These are phyloP conservation scores for Teratosphaeria zuluensis DNA, from an alignment of 2,329 filamentous ascomycete genomes.

Conservation along the genomic window DNA sequence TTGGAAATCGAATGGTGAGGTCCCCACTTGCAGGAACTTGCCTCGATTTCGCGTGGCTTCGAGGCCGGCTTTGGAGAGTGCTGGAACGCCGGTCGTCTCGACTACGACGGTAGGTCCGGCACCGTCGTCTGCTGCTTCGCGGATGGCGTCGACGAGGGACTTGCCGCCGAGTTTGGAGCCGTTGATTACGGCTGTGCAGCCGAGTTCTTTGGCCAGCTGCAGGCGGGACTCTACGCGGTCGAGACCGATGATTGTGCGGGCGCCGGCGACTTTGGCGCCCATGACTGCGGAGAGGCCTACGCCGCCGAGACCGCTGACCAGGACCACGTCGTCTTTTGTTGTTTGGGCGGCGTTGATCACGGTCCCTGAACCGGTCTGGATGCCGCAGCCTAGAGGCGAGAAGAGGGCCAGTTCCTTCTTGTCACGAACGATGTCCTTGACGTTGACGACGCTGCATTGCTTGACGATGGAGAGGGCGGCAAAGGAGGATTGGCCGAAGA, in stretches of 20 bases:
- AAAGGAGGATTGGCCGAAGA: slow-evolving; percentile 43
- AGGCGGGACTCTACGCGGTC: slow-evolving; percentile 30
- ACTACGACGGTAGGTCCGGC: slow-evolving; percentile 37
- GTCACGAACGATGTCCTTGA: slow-evolving; percentile 26
- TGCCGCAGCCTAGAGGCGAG: slow-evolving; percentile 37
- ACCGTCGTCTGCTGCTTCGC: slow-evolving; percentile 24
- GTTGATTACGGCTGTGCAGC: slow-evolving; percentile 32
- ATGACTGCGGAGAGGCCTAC: slow-evolving; percentile 40
- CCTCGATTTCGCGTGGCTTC: slow-evolving; percentile 37
- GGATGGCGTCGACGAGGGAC: slow-evolving; percentile 27
- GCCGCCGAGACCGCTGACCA: slow-evolving; percentile 37
- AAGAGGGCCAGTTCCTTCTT: slow-evolving; percentile 35
- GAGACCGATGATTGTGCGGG: slow-evolving; percentile 32
- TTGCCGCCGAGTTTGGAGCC: slow-evolving; percentile 25
- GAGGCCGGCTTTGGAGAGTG: slow-evolving; percentile 35
- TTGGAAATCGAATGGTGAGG: slow-evolving; percentile 34
- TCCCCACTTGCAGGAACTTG: slow-evolving; percentile 43
- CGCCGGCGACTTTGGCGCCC: slow-evolving; percentile 37
- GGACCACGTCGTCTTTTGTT: slow-evolving; percentile 27
- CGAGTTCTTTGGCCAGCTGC: slow-evolving; percentile 31
- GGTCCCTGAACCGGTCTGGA: slow-evolving; percentile 37
- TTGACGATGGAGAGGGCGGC: slow-evolving; percentile 31
- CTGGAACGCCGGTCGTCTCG: slow-evolving; percentile 41
- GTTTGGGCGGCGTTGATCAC: slow-evolving; percentile 33
- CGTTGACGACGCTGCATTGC: slow-evolving; percentile 34